Conservation (phyloP, 768 basidiomycete genomes). For the Ephemerocybe angulata region DNA sequence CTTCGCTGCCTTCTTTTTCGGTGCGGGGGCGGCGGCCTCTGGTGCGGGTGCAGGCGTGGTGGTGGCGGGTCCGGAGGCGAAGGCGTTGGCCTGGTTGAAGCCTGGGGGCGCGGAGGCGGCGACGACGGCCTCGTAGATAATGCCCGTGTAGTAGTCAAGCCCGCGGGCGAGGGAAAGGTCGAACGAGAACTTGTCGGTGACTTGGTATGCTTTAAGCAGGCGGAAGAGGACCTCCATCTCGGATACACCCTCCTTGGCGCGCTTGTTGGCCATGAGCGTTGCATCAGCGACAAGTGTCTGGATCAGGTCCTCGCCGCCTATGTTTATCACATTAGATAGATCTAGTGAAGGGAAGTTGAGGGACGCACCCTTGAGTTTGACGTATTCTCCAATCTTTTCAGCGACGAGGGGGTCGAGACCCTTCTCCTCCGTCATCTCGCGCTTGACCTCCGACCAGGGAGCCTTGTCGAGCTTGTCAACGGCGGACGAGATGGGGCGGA, state of each 20-base stretch:
- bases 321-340: not conserved
- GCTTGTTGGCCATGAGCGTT: conserved; percentile 61
- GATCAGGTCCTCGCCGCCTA: conserved; percentile 79
- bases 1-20: conserved; percentile 24
- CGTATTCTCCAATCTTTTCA: conserved; percentile 95
- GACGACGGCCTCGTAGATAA: conserved; percentile 95
- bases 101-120: conserved; percentile 92
- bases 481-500: conserved; percentile 88
- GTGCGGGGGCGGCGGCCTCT: conserved; percentile 26
- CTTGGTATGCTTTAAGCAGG: conserved; percentile 76
- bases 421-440: conserved; percentile 97
- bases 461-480: conserved; percentile 99
- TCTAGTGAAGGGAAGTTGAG: not conserved
- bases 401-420: conserved; percentile 77
- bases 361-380: conserved; percentile 81
- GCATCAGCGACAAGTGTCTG: conserved; percentile 63
- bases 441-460: conserved; percentile 88
- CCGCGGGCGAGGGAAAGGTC: conserved; percentile 97
- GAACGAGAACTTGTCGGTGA: conserved; percentile 87
- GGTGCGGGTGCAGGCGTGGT: conserved; percentile 18
- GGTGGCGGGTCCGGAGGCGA: conserved; percentile 37
- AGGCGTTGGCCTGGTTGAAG: conserved; percentile 53
- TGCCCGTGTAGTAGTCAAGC: conserved; percentile 97
- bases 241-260: conserved; percentile 74
- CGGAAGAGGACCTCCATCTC: conserved; percentile 87